These are phyloP conservation scores for Deinandra increscens DNA, from an alignment of 129 eudicot species.

Conservation along the genomic window DNA sequence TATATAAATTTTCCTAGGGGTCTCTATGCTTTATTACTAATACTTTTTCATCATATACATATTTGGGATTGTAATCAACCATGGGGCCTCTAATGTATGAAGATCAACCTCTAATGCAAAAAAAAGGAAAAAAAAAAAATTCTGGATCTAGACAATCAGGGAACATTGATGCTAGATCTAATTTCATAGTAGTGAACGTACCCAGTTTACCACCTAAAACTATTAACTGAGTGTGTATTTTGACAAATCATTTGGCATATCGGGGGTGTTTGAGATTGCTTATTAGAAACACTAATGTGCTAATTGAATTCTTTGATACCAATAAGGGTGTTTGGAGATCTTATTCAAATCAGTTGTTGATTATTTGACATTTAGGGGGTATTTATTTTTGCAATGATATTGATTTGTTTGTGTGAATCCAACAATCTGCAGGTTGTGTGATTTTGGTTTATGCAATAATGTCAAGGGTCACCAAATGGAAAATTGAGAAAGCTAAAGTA, in stretches of 20 bases:
- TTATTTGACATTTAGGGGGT: neutral
- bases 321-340: neutral
- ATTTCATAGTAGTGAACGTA: constrained; percentile 1
- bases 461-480: constrained; percentile 93
- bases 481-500: constrained; percentile 91
- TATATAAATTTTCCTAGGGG: constrained; percentile 11
- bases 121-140: neutral
- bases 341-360: neutral
- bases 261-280: neutral
- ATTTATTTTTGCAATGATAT: constrained; percentile 1
- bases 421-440: constrained; percentile 32
- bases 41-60: constrained; percentile 22
- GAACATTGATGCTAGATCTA: constrained; percentile 12
- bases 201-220: constrained; percentile 7
- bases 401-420: constrained; percentile 8
- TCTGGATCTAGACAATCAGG: constrained; percentile 6
- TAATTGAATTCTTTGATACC: neutral
- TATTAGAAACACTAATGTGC: neutral
- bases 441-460: constrained; percentile 39
- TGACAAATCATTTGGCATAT: neutral
- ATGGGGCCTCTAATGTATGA: constrained; percentile 19
- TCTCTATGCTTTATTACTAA: constrained; percentile 26
- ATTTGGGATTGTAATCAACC: constrained; percentile 8
- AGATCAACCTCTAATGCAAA: neutral
- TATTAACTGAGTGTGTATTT: neutral